Conservation (phyloP, 257 asterid species). For the Solanum tarijense region DNA sequence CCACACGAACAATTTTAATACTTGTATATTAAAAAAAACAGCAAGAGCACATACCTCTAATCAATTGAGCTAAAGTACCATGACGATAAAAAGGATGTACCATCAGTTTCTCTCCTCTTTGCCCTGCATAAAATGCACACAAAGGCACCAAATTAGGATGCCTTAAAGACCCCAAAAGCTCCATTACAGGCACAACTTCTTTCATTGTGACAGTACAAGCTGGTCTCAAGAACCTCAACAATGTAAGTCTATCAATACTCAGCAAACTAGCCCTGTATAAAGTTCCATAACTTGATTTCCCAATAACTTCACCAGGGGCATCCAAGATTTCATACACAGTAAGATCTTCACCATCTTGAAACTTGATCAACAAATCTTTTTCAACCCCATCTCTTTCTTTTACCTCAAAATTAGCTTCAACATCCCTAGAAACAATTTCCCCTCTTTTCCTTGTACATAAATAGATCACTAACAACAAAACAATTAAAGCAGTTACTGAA, state of each 20-base stretch:
- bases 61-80: constrained; percentile 63
- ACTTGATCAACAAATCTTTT: constrained; percentile 52
- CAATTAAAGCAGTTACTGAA: constrained; percentile 16
- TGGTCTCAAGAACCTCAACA: constrained; percentile 86
- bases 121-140: constrained; percentile 78
- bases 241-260: constrained; percentile 34
- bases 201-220: constrained; percentile 64
- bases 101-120: constrained; percentile 76
- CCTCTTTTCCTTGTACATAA: constrained; percentile 28
- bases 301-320: constrained; percentile 90
- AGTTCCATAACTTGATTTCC: constrained; percentile 77
- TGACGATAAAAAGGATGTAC: constrained; percentile 62
- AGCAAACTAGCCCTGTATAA: constrained; percentile 63
- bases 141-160: constrained; percentile 80
- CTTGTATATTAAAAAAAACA: not conserved
- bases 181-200: constrained; percentile 53
- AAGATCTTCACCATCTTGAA: constrained; percentile 62
- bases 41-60: constrained; percentile 41
- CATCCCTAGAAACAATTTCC: constrained; percentile 23
- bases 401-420: constrained; percentile 30
- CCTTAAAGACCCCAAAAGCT: constrained; percentile 62
- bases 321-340: constrained; percentile 54
- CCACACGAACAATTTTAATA: not conserved
- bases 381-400: constrained; percentile 33
- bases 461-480: constrained; percentile 22